phyloP scores from a whole-genome alignment of 164 flowering plant genomes.

The Vitis amurensis region DNA sequence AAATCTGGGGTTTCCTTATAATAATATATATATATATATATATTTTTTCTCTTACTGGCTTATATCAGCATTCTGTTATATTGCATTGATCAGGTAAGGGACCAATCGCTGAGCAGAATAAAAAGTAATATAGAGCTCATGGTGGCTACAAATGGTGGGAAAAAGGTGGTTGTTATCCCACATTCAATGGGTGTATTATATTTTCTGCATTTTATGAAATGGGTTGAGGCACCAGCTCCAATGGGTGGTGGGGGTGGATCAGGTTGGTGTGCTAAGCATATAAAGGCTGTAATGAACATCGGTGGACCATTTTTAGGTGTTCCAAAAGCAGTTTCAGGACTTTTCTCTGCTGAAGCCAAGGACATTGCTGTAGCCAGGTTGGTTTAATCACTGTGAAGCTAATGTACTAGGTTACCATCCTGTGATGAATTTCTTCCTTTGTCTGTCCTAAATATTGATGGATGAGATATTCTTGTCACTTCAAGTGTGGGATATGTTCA shows the following conservation, averaged over 20 bases:
- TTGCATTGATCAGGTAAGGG: conserved; percentile 44
- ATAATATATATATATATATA: not conserved
- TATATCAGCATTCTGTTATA: not conserved
- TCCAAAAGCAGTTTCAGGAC: conserved; percentile 82
- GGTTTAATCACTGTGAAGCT: too few species aligned
- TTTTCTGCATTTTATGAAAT: conserved; percentile 67
- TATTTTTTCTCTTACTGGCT: too few species aligned
- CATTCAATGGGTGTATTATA: conserved; percentile 70
- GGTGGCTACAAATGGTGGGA: conserved; percentile 58
- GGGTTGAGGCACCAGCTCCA: conserved; percentile 74
- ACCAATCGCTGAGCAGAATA: conserved; percentile 53
- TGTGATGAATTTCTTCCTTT: too few species aligned
- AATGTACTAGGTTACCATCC: too few species aligned
- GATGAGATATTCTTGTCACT: too few species aligned
- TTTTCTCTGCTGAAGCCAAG: conserved; percentile 83
- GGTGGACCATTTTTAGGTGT: conserved; percentile 90
- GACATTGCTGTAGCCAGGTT: conserved; percentile 88
- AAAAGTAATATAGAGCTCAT: conserved; percentile 62
- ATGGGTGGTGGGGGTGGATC: conserved; percentile 73
- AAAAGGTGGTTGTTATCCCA: conserved; percentile 56
- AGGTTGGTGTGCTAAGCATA: conserved; percentile 63
- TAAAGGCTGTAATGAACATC: conserved; percentile 65
- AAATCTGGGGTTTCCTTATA: too few species aligned
- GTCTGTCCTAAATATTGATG: too few species aligned
- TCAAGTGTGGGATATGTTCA: too few species aligned